Evolutionary conservation across 306 rosid genomes (phyloP).

Genomic region (Parietaria judaica): DNA sequence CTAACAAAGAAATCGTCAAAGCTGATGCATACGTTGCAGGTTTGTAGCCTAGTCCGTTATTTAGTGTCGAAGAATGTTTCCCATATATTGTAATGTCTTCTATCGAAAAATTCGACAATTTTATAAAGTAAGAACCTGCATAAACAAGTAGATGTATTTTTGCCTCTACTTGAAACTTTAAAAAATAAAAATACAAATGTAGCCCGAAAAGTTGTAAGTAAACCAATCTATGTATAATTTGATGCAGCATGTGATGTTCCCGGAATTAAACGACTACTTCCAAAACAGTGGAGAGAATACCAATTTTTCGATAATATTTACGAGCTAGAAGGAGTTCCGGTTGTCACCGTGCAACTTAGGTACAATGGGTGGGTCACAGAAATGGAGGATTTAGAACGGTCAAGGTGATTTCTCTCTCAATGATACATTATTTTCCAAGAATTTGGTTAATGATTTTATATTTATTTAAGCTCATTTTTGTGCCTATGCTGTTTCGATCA

Average conservation of each 20-base stretch:
- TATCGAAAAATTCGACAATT: too few relatives aligned
- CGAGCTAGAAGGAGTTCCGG: constrained; percentile 91
- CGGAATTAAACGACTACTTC: constrained; percentile 87
- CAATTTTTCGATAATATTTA: constrained; percentile 75
- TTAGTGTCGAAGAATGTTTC: constrained; percentile 9
- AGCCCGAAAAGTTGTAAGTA: too few relatives aligned
- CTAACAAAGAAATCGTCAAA: constrained; percentile 64
- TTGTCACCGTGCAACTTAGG: constrained; percentile 97
- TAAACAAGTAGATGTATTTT: too few relatives aligned
- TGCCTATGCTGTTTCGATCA: constrained; percentile 26
- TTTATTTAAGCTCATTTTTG: background rate
- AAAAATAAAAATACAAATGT: too few relatives aligned
- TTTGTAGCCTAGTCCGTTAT: constrained; percentile 32
- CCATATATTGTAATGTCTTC: constrained; percentile 13
- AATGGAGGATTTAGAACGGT: constrained; percentile 81
- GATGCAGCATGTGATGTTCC: constrained; percentile 95
- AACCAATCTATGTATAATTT: constrained; percentile 1
- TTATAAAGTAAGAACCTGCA: too few relatives aligned
- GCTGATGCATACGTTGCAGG: constrained; percentile 99
- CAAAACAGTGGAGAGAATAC: constrained; percentile 71
- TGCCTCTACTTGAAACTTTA: too few relatives aligned
- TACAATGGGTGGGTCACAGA: constrained; percentile 98
- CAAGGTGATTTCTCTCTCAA: constrained; percentile 52
- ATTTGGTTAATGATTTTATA: background rate
- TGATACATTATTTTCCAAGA: too few relatives aligned